Base-by-base conservation (phyloP, 2,329 filamentous ascomycete genomes). In the Sphaceloma murrayae region DNA sequence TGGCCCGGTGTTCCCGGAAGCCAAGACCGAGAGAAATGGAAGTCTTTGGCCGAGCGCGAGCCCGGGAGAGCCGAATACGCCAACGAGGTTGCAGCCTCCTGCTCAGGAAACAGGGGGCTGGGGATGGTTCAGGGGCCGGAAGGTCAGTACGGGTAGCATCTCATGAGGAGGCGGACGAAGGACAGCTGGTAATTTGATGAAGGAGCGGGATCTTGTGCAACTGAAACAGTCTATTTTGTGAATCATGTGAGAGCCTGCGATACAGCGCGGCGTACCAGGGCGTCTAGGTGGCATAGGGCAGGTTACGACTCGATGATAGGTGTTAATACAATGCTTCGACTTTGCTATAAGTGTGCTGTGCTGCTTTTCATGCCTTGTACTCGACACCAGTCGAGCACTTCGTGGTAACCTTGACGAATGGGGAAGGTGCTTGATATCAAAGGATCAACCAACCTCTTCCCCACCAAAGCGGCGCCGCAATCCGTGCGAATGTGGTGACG, bases 221-320 rank as follows among this genome's bases (percentile, higher is more conserved):
- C n/a, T n/a, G n/a, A n/a, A n/a, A n/a, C n/a, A 40, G 36, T 40
- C 36, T 40, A 19, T 29, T 40, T 40, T 40, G 36, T 40, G 36
- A 16, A 40, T 40, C 22, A 40, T 40, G 11, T 30, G 11, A 29
- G 36, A 11, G 19, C 30, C 36, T 40, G 36, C 36, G 36, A 40
- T 16, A 40, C 36, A 40, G 36, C 36, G 24, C 36, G 36, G 36
- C 36, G 24, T 16, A 40, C 26, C 2, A 22, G 19, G 4, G 17
- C 19, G 34, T 22, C 19, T 38, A 38, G 34, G 34, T 38, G 27
- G n/a, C n/a, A 38, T 38, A 19, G 21, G 19, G 34, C 11, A 16
- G 11, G 17, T 38, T 24, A 38, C 34, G 34, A 38, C 19, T 14
- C 24, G 24, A 26, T 22, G 16, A 16, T 16, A 22, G 34, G 19